A percentile compares a stretch with the other conserved stretches of the same genome.
Conservation (phyloP, 2,329 filamentous ascomycete genomes). For the Hypoxylon sp. region DNA sequence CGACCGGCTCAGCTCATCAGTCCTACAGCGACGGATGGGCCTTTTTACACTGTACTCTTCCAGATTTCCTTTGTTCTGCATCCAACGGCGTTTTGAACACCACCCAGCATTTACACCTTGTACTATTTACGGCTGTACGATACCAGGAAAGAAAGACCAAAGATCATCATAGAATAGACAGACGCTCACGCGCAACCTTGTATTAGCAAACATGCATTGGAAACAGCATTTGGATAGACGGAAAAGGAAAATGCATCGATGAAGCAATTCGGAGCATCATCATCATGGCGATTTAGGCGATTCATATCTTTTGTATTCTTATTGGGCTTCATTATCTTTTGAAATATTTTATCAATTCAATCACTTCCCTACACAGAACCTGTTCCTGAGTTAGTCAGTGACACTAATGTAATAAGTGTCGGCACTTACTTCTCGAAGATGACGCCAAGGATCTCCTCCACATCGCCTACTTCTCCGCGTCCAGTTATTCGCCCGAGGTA, state of each 20-base stretch:
- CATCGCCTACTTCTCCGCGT: conserved; percentile 85
- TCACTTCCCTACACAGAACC: conserved; percentile 71
- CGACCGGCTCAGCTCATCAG: conserved; percentile 4
- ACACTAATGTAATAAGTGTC: conserved; percentile 28
- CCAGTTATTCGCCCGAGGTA: conserved; percentile 91
- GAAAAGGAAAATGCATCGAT: conserved; percentile 31
- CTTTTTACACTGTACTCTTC: conserved; percentile 35
- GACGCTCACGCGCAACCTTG: conserved; percentile 38
- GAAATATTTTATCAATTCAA: conserved; percentile 38
- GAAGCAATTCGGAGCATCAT: conserved; percentile 17
- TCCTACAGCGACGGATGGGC: conserved; percentile 6
- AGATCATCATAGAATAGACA: conserved; percentile 40
- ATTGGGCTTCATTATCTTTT: background rate
- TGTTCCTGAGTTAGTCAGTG: conserved; percentile 49
- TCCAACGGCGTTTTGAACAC: conserved; percentile 40
- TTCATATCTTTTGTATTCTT: conserved; percentile 9
- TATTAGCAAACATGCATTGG: conserved; percentile 41
- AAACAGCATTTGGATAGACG: conserved; percentile 44
- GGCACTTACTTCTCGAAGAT: conserved; percentile 93
- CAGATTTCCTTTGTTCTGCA: conserved; percentile 46
- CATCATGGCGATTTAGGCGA: conserved; percentile 20
- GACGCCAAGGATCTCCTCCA: conserved; percentile 95
- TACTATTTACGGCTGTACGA: conserved; percentile 47
- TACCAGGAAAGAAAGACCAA: conserved; percentile 41
- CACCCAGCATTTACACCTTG: conserved; percentile 46